These are phyloP conservation scores for Cicer yamashitae DNA, from an alignment of 306 rosid species.

Conservation along the genomic window DNA sequence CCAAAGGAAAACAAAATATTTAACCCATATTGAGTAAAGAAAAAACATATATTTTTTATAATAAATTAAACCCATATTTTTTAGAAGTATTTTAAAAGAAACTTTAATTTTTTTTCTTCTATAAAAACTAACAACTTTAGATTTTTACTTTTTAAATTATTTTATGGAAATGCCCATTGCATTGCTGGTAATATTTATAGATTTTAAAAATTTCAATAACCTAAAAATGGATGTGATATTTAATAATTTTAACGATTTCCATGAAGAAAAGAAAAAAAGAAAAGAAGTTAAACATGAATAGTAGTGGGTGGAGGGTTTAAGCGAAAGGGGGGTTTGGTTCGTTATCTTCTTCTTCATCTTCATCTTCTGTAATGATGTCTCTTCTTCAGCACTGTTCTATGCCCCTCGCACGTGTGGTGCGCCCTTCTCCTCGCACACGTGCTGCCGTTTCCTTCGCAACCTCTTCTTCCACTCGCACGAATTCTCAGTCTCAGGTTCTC, in stretches of 20 bases:
- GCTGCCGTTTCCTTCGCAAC: slow-evolving; percentile 45
- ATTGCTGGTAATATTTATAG: background rate
- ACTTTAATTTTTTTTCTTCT: too few relatives aligned
- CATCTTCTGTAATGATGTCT: slow-evolving; percentile 52
- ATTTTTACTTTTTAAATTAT: too few relatives aligned
- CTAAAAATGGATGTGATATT: too few relatives aligned
- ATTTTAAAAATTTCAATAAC: background rate
- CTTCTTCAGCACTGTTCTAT: slow-evolving; percentile 66
- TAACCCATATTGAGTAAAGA: too few relatives aligned
- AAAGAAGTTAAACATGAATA: too few relatives aligned
- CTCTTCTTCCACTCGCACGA: slow-evolving; percentile 47
- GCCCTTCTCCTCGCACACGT: slow-evolving; percentile 40
- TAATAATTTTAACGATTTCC: too few relatives aligned
- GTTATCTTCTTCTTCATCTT: slow-evolving; percentile 30
- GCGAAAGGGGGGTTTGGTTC: background rate
- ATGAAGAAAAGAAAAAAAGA: background rate
- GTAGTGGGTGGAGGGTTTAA: background rate
- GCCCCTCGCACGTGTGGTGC: slow-evolving; percentile 67
- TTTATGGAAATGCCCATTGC: background rate
- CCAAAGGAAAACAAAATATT: too few relatives aligned
- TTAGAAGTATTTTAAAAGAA: too few relatives aligned
- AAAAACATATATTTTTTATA: too few relatives aligned
- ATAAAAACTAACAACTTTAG: too few relatives aligned
- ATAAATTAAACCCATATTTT: too few relatives aligned
- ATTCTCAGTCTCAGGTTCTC: slow-evolving; percentile 63